These are phyloP conservation scores for Pelargonium australe DNA, from an alignment of 441 rosid genomes.

Conservation along the genomic window DNA sequence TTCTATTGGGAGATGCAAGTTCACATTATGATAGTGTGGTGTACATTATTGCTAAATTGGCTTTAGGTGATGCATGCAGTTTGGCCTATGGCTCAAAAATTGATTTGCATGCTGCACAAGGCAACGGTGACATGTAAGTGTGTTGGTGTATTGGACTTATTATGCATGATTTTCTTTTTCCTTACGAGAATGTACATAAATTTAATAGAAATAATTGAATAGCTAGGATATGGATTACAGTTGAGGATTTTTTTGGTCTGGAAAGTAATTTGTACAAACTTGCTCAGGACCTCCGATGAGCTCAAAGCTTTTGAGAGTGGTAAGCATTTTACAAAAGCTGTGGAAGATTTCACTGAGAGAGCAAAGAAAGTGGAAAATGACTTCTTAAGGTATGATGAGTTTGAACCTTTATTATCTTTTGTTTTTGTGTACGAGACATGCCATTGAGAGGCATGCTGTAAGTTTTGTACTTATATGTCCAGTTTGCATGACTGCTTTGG, in stretches of 20 bases:
- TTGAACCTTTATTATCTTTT: background rate
- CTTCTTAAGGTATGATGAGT: slow-evolving; percentile 39
- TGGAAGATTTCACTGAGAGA: slow-evolving; percentile 53
- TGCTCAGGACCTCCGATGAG: slow-evolving; percentile 39
- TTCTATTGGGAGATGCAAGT: slow-evolving; percentile 41
- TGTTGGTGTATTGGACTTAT: background rate
- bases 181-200: background rate
- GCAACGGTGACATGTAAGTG: slow-evolving; percentile 33
- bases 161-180: background rate
- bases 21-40: slow-evolving; percentile 46
- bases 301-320: slow-evolving; percentile 31
- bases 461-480: no score
- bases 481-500: no score
- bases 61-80: slow-evolving; percentile 60
- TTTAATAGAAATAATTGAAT: background rate
- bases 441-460: background rate
- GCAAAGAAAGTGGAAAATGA: slow-evolving; percentile 53
- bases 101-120: slow-evolving; percentile 19
- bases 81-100: slow-evolving; percentile 24
- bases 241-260: background rate
- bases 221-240: background rate
- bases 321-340: slow-evolving; percentile 33
- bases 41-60: slow-evolving; percentile 46
- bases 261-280: slow-evolving; percentile 1
- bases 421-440: background rate